Evolutionary conservation across 208 protist genomes (phyloP).

Genomic region (Acanthamoeba healyi): DNA sequence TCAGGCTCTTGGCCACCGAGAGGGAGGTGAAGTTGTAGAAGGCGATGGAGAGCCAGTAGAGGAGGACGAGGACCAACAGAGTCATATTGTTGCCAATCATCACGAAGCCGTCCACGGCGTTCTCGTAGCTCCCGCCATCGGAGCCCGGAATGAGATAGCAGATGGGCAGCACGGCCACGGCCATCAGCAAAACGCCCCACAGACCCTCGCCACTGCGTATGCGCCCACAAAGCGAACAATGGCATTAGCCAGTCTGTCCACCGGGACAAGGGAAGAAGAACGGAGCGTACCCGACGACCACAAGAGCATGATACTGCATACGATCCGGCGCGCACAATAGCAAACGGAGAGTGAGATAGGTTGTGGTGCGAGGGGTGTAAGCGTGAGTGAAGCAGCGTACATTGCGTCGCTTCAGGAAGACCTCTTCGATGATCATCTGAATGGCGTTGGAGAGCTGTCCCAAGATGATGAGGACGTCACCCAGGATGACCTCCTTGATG

Average conservation of each 20-base stretch:
- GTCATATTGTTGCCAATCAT: slow-evolving; percentile 61
- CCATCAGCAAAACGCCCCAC: slow-evolving; percentile 52
- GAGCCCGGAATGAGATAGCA: slow-evolving; percentile 60
- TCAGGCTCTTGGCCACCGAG: slow-evolving; percentile 57
- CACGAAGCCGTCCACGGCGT: slow-evolving; percentile 56
- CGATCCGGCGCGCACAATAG: background rate
- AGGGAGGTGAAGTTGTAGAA: slow-evolving; percentile 66
- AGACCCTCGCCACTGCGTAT: slow-evolving; percentile 31
- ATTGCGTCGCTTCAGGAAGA: slow-evolving; percentile 32
- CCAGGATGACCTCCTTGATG: slow-evolving; percentile 59
- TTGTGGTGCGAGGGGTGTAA: background rate
- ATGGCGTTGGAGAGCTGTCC: slow-evolving; percentile 65
- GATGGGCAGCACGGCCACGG: slow-evolving; percentile 51
- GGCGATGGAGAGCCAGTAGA: slow-evolving; percentile 62
- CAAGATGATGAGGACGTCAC: slow-evolving; percentile 43
- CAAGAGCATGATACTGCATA: slow-evolving; percentile 27
- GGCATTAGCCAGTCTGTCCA: background rate
- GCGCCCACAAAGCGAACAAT: background rate
- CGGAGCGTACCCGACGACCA: slow-evolving; percentile 1
- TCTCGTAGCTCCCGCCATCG: slow-evolving; percentile 61
- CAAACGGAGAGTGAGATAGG: background rate
- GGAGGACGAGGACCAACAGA: background rate
- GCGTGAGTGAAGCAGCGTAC: background rate
- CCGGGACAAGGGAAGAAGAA: background rate
- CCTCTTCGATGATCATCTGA: slow-evolving; percentile 69